Evolutionary conservation across 208 protist genomes (phyloP).

Genomic region (Novymonas esmeraldas): DNA sequence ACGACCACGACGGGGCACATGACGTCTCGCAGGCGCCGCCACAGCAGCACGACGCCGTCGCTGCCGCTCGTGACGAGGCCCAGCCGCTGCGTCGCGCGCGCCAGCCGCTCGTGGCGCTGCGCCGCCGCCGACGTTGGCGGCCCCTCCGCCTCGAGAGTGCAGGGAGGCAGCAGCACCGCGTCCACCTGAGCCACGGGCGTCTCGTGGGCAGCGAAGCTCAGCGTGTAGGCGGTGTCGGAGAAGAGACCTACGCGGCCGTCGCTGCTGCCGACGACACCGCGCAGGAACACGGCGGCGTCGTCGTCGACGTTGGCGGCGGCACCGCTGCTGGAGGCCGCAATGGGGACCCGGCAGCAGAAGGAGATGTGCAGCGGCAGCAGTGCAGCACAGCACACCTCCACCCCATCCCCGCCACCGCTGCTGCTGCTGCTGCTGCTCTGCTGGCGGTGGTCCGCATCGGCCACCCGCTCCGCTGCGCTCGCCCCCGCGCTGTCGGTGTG

Average conservation of each 20-base stretch:
- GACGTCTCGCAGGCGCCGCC: conserved; percentile 33
- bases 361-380: conserved; percentile 66
- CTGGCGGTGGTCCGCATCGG: neutral
- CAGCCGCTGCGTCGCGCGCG: conserved; percentile 41
- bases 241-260: conserved; percentile 84
- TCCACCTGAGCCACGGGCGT: conserved; percentile 52
- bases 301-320: neutral
- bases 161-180: conserved; percentile 42
- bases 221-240: conserved; percentile 67
- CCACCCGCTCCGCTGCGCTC: neutral
- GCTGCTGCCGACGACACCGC: conserved; percentile 69
- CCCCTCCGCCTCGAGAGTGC: conserved; percentile 10
- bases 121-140: neutral
- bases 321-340: conserved; percentile 4
- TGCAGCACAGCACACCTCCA: conserved; percentile 45
- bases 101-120: conserved; percentile 11
- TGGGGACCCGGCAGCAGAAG: conserved; percentile 44
- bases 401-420: neutral
- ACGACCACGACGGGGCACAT: conserved; percentile 38
- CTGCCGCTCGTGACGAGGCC: conserved; percentile 65
- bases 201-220: conserved; percentile 77
- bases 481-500: neutral
- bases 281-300: conserved; percentile 42
- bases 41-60: conserved; percentile 66
- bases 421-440: neutral